phyloP scores from a whole-genome alignment of 352 stramenopile species.

The Globisporangium uncinulatum region DNA sequence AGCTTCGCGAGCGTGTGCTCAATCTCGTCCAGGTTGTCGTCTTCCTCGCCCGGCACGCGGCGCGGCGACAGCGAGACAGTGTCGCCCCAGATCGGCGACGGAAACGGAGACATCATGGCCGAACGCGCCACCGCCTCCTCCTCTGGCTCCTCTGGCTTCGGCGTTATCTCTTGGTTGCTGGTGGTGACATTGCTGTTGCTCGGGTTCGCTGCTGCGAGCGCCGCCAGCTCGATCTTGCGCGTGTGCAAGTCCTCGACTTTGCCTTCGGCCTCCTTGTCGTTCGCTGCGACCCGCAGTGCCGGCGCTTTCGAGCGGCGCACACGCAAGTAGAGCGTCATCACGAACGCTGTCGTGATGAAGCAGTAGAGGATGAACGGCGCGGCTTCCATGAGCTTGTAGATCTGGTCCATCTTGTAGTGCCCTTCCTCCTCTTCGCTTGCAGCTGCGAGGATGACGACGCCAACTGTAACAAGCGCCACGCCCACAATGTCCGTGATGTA shows the following conservation, averaged over 20 bases:
- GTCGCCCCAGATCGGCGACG: conserved; percentile 57
- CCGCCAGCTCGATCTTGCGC: conserved; percentile 42
- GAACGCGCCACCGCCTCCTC: conserved; percentile 29
- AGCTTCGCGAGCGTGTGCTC: conserved; percentile 29
- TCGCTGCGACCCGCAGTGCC: conserved; percentile 53
- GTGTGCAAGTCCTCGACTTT: conserved; percentile 52
- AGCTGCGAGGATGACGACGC: conserved; percentile 73
- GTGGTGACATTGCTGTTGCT: conserved; percentile 9
- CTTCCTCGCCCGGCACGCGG: conserved; percentile 37
- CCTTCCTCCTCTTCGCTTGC: conserved; percentile 63
- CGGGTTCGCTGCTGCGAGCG: conserved; percentile 14
- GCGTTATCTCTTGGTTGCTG: background rate
- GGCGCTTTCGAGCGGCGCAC: conserved; percentile 75
- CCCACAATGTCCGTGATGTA: conserved; percentile 82
- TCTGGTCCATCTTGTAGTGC: conserved; percentile 84
- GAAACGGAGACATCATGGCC: conserved; percentile 78
- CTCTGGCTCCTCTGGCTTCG: conserved; percentile 18
- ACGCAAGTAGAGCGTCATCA: conserved; percentile 80
- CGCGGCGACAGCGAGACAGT: conserved; percentile 38
- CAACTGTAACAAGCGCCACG: conserved; percentile 67
- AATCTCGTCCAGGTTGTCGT: conserved; percentile 55
- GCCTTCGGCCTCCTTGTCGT: conserved; percentile 35
- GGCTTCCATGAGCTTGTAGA: conserved; percentile 76
- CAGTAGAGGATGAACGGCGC: conserved; percentile 82
- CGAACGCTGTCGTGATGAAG: conserved; percentile 73